Evolutionary conservation across 495 filamentous ascomycete genomes (phyloP).

Genomic region (Xylaria nigripes): DNA sequence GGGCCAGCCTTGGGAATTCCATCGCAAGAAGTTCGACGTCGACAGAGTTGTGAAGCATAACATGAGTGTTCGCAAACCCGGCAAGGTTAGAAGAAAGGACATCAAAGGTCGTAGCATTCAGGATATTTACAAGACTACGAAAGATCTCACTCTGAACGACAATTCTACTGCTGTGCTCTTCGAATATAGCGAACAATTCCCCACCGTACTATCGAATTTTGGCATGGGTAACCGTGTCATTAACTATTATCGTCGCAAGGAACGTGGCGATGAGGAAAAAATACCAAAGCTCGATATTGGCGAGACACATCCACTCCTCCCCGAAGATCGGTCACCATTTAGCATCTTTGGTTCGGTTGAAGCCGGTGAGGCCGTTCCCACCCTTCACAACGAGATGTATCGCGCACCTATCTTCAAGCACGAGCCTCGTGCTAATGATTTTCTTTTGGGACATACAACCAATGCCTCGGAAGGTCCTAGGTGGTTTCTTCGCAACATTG

Average conservation of each 20-base stretch:
- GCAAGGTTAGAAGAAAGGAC: conserved; percentile 72
- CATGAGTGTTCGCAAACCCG: conserved; percentile 51
- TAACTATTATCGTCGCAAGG: conserved; percentile 91
- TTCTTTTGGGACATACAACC: conserved; percentile 71
- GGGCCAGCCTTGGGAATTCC: conserved; percentile 81
- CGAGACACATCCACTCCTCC: conserved; percentile 75
- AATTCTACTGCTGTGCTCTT: conserved; percentile 79
- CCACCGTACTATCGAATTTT: conserved; percentile 84
- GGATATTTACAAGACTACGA: conserved; percentile 62
- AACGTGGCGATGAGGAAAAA: conserved; percentile 59
- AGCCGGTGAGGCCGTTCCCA: conserved; percentile 77
- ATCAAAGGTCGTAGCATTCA: conserved; percentile 66
- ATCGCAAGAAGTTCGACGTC: conserved; percentile 64
- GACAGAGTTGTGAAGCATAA: conserved; percentile 42
- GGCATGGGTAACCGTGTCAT: conserved; percentile 93
- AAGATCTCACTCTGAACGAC: conserved; percentile 75
- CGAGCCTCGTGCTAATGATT: conserved; percentile 67
- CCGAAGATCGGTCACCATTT: conserved; percentile 92
- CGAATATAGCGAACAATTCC: conserved; percentile 93
- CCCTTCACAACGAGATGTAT: conserved; percentile 92
- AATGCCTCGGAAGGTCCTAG: conserved; percentile 63
- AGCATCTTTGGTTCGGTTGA: conserved; percentile 89
- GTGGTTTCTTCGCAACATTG: conserved; percentile 79
- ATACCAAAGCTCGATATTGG: conserved; percentile 54
- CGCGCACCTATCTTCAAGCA: conserved; percentile 90